Evolutionary conservation across 1,284 basidiomycete species (phyloP), one percentile per base, ranked within the genome.

Genomic region (Moesziomyces parantarcticus): DNA sequence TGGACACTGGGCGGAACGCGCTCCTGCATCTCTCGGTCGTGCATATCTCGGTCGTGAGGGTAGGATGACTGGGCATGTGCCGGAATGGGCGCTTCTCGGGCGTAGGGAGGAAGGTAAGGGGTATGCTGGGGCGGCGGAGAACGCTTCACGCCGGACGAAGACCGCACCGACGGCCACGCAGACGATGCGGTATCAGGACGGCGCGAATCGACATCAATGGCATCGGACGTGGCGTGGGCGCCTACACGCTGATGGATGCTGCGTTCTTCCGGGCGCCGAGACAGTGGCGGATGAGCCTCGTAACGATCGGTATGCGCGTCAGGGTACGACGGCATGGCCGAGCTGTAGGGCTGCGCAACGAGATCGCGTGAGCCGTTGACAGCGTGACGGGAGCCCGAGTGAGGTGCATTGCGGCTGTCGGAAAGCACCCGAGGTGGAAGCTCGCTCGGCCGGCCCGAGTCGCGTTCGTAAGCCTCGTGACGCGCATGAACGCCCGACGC

Each of bases 231-330:
- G 11, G 36, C 14, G 18, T 18, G 18, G 14, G 36, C 2, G 11
- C 11, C 13, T 5, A 18, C 36, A 6, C 36, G 14, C 11, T 39
- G 36, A 39, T 39, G 36, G 36, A 39, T 16, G 18, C 18, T 39
- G 36, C 16, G 23, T 13, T 58, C 51, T 4, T 42, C 47, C 2
- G 29, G 48, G 13, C 39, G 60, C 10, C 43, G 60, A 20, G 41
- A 18, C 13, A 47, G 29, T 14, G 14, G 20, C 4, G 51, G 23
- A 23, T 48, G 54, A 18, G 4, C 21, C 1, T 48, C 32, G 26
- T 23, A 54, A 13, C 40, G 56, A 7, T 54, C 47, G 16, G 21
- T 13, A 6, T 51, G 61, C 10, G 50, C 21, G 21, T 43, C 21
- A 20, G 34, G 18, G 23, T 40, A 50, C 3, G 45, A 21, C 18